Evolutionary conservation across 2,329 filamentous ascomycete species (phyloP), one percentile per base, ranked within the genome.

Genomic region (Talaromyces rugulosus): DNA sequence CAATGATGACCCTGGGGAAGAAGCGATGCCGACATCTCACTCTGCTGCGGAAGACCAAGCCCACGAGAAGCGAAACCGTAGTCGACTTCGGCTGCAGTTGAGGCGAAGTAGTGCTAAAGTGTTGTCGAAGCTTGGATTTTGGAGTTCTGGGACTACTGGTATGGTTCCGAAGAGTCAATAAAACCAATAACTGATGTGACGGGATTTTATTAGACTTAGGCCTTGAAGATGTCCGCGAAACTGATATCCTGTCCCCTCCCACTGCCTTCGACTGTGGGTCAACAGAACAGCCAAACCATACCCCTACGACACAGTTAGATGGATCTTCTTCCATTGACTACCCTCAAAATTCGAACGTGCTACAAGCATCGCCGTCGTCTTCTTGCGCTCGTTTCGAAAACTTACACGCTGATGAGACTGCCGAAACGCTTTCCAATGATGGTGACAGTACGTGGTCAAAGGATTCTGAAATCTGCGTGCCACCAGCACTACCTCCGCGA

Each of bases 41-140:
- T 67, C 70, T 18, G 67, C 62, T 54, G 57, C 60, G 58, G 61
- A 14, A 16, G 62, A 65, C 14, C 58, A 54, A 9, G 28, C 23
- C 6, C 51, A 42, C 28, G 51, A 56, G 33, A 54, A 56, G 44
- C 42, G 28, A 11, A 14, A 52, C n/a, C 51, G 40, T 12, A 18
- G 42, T 18, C 14, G 52, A 34, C 16, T 62, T 12, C 44, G 60
- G 63, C 28, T 70, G 71, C 33, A 59, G 16, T 59, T 78, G n/a
- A 72, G 69, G 23, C 69, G 70, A 52, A 75, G 72, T 60, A 71
- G 75, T 42, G 76, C 75, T 11, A 76, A 70, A 53, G 58, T 78
- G 28, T 58, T 78, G 52, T 74, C 73, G 2, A 69, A 77, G 58
- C 63, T 78, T 31, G 72, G 72, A 11, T 58, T 75, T 33, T 68